Conservation (phyloP, 345 rosid species). For the Reutealis trisperma region DNA sequence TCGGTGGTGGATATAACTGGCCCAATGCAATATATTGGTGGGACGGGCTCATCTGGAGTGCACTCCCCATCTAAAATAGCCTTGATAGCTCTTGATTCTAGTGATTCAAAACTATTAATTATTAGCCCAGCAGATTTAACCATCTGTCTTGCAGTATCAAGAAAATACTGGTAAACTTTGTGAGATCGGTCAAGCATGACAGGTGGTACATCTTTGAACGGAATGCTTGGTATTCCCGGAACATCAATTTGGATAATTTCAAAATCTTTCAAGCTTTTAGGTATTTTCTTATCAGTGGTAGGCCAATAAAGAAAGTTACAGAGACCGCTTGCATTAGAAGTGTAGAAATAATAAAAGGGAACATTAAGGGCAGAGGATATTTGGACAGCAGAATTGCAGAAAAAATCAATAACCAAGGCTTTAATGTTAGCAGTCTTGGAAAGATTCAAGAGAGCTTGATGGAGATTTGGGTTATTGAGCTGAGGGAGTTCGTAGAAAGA, state of each 20-base stretch:
- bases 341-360: constrained; percentile 48
- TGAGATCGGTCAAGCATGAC: constrained; percentile 36
- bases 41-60: constrained; percentile 16
- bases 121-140: constrained; percentile 37
- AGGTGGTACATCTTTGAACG: constrained; percentile 29
- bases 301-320: constrained; percentile 33
- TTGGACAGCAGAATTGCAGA: constrained; percentile 38
- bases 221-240: constrained; percentile 48
- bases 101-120: constrained; percentile 31
- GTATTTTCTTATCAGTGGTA: constrained; percentile 32
- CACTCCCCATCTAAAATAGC: constrained; percentile 35
- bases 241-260: constrained; percentile 21
- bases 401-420: constrained; percentile 49
- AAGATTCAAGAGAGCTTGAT: constrained; percentile 38
- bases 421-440: constrained; percentile 28
- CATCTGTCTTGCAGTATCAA: constrained; percentile 17
- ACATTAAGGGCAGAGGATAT: constrained; percentile 38
- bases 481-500: constrained; percentile 32
- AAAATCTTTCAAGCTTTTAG: constrained; percentile 42
- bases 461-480: constrained; percentile 47
- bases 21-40: constrained; percentile 43
- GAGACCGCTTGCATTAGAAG: constrained; percentile 46
- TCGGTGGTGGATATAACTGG: constrained; percentile 15
- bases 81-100: constrained; percentile 30
- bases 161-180: constrained; percentile 27